Evolutionary conservation across 2,329 filamentous ascomycete genomes (phyloP), one percentile per base, ranked within the genome.

Genomic region (Dactylonectria estremocensis): DNA sequence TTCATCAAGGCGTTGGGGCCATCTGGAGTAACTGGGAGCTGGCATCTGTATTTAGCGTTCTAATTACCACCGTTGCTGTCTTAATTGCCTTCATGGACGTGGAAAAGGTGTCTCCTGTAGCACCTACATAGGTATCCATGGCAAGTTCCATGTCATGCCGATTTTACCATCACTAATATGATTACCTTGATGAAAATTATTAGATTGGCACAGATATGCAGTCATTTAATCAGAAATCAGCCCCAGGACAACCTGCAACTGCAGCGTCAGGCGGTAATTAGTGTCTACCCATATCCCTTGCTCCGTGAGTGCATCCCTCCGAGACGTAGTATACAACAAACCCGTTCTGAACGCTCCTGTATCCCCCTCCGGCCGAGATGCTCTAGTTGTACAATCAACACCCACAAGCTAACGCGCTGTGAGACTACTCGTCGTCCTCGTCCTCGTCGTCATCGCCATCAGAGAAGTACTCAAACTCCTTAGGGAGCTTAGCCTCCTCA

Each of bases 401-500:
- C 37, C 37, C 40, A 40, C 54, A 35, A n/a, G 33, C 45, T 40
- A 50, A 45, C 50, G 16, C 20, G 20, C 49, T 31, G 57, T 54
- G 33, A 52, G 43, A 37, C 57, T 72, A 71, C 45, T 79, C 74
- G 4, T 80, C 77, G 2, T 75, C 75, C 3, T 86, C 85, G 50
- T 89, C 90, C 2, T 85, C 87, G 55, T 85, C 85, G 57, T 89
- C 85, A 57, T 89, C 89, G 8, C 84, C 87, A 61, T 94, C 92
- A 5, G 91, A 91, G 74, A 92, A 90, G 80, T 96, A 95, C 68
- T 95, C 92, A 81, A 96, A 96, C 58, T 93, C 91, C 11, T 84
- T 83, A 5, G 93, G 94, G 7, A 89, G 80, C 43, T 87, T 83
- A 2, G 93, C 93, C 78, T 95, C 93, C 74, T 92, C 91, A 13